phyloP scores from a whole-genome alignment of 73 alveolate genomes.

The Paramecium octaurelia region DNA sequence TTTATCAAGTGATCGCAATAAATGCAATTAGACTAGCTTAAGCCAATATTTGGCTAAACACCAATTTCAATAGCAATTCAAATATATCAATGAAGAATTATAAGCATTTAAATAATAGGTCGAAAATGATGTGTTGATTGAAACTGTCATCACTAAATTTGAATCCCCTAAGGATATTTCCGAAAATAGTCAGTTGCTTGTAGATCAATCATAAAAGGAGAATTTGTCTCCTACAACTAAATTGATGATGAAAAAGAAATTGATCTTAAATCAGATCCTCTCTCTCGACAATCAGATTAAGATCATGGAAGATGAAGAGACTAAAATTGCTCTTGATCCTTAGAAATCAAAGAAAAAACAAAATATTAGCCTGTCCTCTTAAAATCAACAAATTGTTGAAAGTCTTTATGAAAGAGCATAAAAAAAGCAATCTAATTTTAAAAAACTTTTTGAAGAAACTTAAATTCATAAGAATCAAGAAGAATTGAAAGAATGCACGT shows the following conservation, averaged over 20 bases:
- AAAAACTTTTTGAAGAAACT: background rate
- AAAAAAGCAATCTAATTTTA: background rate
- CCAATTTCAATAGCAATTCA: background rate
- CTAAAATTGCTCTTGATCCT: background rate
- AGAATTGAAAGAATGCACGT: conserved; percentile 23
- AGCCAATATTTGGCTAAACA: conserved; percentile 2
- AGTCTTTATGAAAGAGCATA: background rate
- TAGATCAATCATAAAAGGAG: background rate
- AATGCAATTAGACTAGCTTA: conserved; percentile 7
- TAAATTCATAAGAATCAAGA: background rate
- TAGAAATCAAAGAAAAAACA: background rate
- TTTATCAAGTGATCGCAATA: conserved; percentile 32
- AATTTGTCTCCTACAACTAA: background rate
- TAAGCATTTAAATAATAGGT: conserved; percentile 25
- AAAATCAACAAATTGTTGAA: background rate
- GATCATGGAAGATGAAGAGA: conserved; percentile 29
- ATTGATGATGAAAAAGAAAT: conserved; percentile 11
- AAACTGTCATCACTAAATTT: background rate
- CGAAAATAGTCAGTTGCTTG: background rate
- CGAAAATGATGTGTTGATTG: conserved; percentile 32
- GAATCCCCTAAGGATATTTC: conserved; percentile 22
- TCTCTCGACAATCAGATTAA: conserved; percentile 15
- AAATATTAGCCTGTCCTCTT: background rate
- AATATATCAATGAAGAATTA: background rate
- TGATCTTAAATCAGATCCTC: background rate